A percentile compares a stretch with the other conserved stretches of the same genome.
Conservation (phyloP, 176 grass and related monocot genomes). For the Canna indica region DNA sequence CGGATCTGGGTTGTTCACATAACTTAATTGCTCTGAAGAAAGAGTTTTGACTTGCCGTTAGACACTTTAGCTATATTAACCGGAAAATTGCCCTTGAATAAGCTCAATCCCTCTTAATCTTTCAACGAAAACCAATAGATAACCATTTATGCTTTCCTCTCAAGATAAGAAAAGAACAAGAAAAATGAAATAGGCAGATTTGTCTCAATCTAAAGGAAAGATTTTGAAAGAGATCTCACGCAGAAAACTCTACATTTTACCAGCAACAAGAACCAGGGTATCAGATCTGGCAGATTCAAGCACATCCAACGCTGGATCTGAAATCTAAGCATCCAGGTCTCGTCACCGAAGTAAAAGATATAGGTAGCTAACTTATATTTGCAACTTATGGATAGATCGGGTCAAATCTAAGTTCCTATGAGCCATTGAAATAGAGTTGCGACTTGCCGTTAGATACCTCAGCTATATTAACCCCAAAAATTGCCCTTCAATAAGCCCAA, state of each 20-base stretch:
- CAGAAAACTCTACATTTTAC: not conserved
- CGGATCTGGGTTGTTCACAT: too few species aligned
- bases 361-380: not conserved
- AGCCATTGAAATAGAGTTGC: not conserved
- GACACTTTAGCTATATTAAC: too few species aligned
- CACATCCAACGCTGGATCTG: not conserved
- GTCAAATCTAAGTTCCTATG: not conserved
- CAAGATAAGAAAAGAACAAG: not conserved
- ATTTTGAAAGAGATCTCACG: not conserved
- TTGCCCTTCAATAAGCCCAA: too few species aligned
- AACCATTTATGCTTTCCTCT: too few species aligned
- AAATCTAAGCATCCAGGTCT: not conserved
- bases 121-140: too few species aligned
- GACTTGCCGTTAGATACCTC: too few species aligned
- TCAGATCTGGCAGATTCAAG: not conserved
- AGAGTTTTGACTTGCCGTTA: too few species aligned
- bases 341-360: not conserved
- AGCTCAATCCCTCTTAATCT: too few species aligned
- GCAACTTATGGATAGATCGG: not conserved
- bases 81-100: too few species aligned
- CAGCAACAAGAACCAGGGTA: not conserved
- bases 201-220: not conserved
- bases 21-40: too few species aligned
- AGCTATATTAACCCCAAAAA: too few species aligned
- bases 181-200: not conserved